Base-by-base conservation (phyloP, 2,329 filamentous ascomycete species). In the Gaeumannomyces tritici region DNA sequence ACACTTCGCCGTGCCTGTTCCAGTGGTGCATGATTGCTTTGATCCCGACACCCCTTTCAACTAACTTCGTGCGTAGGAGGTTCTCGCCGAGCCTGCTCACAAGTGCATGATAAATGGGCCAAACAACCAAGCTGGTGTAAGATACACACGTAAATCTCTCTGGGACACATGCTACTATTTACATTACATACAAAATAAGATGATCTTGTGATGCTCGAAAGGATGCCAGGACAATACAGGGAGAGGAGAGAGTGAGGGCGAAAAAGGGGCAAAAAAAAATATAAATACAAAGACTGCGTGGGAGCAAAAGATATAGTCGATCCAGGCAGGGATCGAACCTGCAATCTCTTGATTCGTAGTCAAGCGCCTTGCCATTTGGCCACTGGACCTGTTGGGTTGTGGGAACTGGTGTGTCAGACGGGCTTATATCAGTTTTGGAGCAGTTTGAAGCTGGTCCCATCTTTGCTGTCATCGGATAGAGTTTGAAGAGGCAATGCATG, bases 261-360 rank as follows among this genome's bases (percentile, higher is more conserved):
- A 35, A 35, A 35, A 35, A 51, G 9, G 9, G 21, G 6, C 6
- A n/a, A 51, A n/a, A 47, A 7, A 13, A n/a, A n/a, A 4, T 15
- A 47, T 2, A 47, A 47, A 47, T n/a, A 47, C 4, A 47, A 47
- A 15, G 35, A 21, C 7, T n/a, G 42, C 8, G 42, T 51, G 18
- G 18, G n/a, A 51, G 21, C 21, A 51, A n/a, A n/a, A n/a, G 18
- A 21, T 11, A 51, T 33, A n/a, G 21, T 51, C 60, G 60, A 61
- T 55, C 60, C 60, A 56, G 60, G 70, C 71, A 72, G 71, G 71
- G 70, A 68, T 73, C 70, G 71, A 72, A 73, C 71, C 71, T 72
- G 70, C 70, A 72, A 71, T 71, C 70, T 71, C 70, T 70, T 72
- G 71, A 72, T 73, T 73, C 71, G 71, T 72, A 73, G 70, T 71